These are phyloP conservation scores for Trichoderma simmonsii DNA, from an alignment of 2,329 filamentous ascomycete genomes.

Conservation along the genomic window DNA sequence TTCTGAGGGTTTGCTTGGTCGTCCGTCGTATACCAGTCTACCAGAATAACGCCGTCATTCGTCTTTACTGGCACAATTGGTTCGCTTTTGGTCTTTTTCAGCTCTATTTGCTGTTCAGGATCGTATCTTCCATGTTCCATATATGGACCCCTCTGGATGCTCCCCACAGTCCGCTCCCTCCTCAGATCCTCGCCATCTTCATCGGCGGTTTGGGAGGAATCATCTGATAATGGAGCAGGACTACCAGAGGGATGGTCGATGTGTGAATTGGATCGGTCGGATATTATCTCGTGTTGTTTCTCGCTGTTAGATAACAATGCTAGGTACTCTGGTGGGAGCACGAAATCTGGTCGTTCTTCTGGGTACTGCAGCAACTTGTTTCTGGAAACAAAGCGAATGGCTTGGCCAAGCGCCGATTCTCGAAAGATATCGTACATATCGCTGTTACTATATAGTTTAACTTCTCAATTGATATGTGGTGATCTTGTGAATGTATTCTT, in stretches of 20 bases:
- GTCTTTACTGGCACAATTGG: conserved; percentile 2
- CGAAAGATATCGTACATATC: neutral
- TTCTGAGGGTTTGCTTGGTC: conserved; percentile 18
- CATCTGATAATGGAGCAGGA: neutral
- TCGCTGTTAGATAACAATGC: neutral
- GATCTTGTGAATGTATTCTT: neutral
- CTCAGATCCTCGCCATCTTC: neutral
- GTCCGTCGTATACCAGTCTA: conserved; percentile 17
- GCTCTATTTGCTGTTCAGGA: neutral
- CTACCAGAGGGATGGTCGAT: neutral
- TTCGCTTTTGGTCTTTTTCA: neutral
- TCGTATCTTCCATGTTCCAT: neutral
- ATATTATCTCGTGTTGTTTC: neutral
- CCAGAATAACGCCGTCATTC: conserved; percentile 11
- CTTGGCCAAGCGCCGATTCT: conserved; percentile 7
- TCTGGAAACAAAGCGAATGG: neutral
- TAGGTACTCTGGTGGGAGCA: neutral
- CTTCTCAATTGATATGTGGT: neutral
- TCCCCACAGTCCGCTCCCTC: neutral
- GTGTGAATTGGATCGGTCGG: neutral
- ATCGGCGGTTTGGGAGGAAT: neutral
- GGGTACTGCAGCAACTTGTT: neutral
- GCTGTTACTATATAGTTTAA: neutral
- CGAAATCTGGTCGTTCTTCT: neutral
- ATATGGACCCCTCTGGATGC: neutral